Evolutionary conservation across 73 alveolate species (phyloP), one percentile per base, ranked within the genome.

Genomic region (Blepharisma japonicum): DNA sequence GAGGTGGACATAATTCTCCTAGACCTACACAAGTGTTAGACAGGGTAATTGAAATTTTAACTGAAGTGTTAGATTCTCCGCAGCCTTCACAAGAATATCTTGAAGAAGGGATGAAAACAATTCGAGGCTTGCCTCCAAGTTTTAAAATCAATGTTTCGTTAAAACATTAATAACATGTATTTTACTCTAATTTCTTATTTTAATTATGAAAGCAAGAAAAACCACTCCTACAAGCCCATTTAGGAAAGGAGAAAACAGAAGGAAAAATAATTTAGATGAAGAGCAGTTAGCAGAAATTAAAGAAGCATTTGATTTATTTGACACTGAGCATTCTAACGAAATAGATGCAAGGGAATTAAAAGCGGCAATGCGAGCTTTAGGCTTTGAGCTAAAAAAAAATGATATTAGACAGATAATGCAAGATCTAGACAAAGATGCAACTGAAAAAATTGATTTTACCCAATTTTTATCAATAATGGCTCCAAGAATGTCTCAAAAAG

Each of bases 321-420:
- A 91, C 66, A 81, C 90, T 21, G 90, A 91, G 27, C 95, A 89
- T 67, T 83, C 90, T 46, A 87, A 89, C 77, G 85, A 88, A 76
- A 94, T 96, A 68, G 98, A 96, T 77, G 95, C 97, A 42, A 90
- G 90, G 83, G 99, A 88, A 87, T 92, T 95, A 39, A 95, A 94
- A 76, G 96, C 86, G 14, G 94, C 96, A 21, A 83, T 93, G 76
- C 47, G 96, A 39, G 96, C 96, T 6, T 86, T 90, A 14, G 97
- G 98, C 5, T 93, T 93, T 68, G 98, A 91, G 82, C 93, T 96
- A 6, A 87, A 86, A 18, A 92, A 93, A 80, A 92, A 93, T 55
- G 96, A 87, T 84, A 68, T 91, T 1, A 89, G 88, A 77, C 68
- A 84, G 55, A 86, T 93, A 27, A 79, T 86, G 25, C 55, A 84